phyloP scores from a whole-genome alignment of 116 monocot species.

The Dioscorea cayenensis region DNA sequence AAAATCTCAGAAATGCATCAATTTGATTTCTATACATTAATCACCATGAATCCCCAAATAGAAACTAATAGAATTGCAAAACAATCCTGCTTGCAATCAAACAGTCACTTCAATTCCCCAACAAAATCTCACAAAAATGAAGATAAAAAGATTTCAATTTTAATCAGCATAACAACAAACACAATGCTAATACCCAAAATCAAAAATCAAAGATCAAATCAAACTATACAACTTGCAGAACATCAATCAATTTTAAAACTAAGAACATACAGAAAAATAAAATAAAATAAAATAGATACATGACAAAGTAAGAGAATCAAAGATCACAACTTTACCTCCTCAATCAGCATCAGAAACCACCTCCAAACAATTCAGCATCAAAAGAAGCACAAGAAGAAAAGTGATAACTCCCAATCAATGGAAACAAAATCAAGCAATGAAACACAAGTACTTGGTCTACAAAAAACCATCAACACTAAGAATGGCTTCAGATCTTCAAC shows the following conservation, averaged over 20 bases:
- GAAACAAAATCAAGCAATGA: neutral
- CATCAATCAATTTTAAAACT: neutral
- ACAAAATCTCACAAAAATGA: neutral
- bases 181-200: neutral
- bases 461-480: neutral
- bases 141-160: neutral
- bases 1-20: no score
- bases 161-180: neutral
- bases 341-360: no score
- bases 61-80: no score
- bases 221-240: neutral
- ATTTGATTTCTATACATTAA: no score
- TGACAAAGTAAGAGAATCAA: neutral
- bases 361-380: neutral
- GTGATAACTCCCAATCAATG: neutral
- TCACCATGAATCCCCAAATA: no score
- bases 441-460: neutral
- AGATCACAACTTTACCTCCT: slow-evolving; percentile 1
- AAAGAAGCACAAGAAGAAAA: neutral
- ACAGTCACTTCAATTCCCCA: no score
- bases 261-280: neutral
- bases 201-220: neutral
- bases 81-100: no score
- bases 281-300: neutral
- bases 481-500: slow-evolving; percentile 11